Evolutionary conservation across 2,329 filamentous ascomycete species (phyloP).

Genomic region (Botrytis hyacinthi): DNA sequence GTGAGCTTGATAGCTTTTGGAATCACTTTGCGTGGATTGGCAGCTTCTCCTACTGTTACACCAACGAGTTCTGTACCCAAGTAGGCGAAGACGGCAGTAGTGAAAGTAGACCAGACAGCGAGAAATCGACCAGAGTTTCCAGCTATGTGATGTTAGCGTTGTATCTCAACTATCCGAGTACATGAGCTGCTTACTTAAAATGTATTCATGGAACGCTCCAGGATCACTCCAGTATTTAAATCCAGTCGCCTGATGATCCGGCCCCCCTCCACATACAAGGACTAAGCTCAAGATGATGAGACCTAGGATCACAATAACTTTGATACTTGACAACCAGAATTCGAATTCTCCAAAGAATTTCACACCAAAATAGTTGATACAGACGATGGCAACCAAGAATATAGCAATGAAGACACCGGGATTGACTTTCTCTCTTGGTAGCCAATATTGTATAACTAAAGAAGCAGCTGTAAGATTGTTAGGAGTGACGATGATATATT

Average conservation of each 20-base stretch:
- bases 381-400: constrained; percentile 60
- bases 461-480: constrained; percentile 82
- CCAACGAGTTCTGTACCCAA: constrained; percentile 61
- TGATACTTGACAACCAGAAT: constrained; percentile 54
- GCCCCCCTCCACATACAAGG: constrained; percentile 63
- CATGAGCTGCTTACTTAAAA: constrained; percentile 25
- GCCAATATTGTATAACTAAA: constrained; percentile 77
- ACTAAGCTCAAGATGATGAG: constrained; percentile 65
- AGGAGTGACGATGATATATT: constrained; percentile 80
- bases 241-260: constrained; percentile 51
- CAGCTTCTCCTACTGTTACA: constrained; percentile 62
- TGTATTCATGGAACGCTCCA: constrained; percentile 44
- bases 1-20: constrained; percentile 62
- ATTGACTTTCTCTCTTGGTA: constrained; percentile 61
- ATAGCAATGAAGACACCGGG: constrained; percentile 77
- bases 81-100: constrained; percentile 57
- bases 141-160: constrained; percentile 41
- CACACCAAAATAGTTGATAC: constrained; percentile 62
- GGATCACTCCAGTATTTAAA: constrained; percentile 51
- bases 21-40: constrained; percentile 62
- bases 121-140: constrained; percentile 51
- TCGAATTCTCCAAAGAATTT: constrained; percentile 46
- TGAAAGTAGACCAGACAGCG: constrained; percentile 54
- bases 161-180: not conserved
- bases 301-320: constrained; percentile 64